Percentiles rank a stretch among this genome's conserved stretches.
Conservation (phyloP, 805 yeast species). For the Ogataea dorogensis region DNA sequence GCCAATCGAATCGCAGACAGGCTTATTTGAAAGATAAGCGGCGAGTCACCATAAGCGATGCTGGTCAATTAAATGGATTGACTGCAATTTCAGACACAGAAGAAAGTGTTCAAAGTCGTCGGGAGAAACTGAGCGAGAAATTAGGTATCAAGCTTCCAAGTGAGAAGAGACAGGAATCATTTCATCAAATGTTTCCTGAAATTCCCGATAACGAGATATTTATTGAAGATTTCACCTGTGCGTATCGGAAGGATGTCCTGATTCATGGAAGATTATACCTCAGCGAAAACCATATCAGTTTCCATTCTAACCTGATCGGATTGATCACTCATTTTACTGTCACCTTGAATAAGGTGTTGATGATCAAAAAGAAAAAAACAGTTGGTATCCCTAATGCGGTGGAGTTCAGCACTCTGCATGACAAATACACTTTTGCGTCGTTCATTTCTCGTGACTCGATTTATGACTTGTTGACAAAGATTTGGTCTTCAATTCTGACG, state of each 20-base stretch:
- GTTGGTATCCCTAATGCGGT: slow-evolving; percentile 71
- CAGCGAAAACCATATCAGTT: slow-evolving; percentile 53
- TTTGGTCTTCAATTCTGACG: slow-evolving; percentile 54
- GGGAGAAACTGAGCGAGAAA: slow-evolving; percentile 18
- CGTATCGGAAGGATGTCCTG: slow-evolving; percentile 60
- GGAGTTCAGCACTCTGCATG: slow-evolving; percentile 59
- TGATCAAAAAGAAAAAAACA: slow-evolving; percentile 62
- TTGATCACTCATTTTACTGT: slow-evolving; percentile 59
- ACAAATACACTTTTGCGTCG: slow-evolving; percentile 62
- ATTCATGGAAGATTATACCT: slow-evolving; percentile 66
- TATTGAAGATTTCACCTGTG: slow-evolving; percentile 65
- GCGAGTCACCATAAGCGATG: slow-evolving; percentile 10
- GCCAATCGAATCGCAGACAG: slow-evolving; percentile 16
- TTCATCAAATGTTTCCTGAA: slow-evolving; percentile 57
- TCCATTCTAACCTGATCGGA: slow-evolving; percentile 67
- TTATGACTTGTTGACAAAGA: slow-evolving; percentile 49
- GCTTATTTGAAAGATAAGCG: slow-evolving; percentile 14
- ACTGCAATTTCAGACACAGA: slow-evolving; percentile 11
- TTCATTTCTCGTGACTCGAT: slow-evolving; percentile 59
- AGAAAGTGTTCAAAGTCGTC: slow-evolving; percentile 7
- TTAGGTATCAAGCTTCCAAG: slow-evolving; percentile 37
- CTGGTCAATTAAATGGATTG: slow-evolving; percentile 12
- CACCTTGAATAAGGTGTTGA: slow-evolving; percentile 60
- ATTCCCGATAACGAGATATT: slow-evolving; percentile 50
- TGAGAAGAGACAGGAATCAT: slow-evolving; percentile 55